Conservation (phyloP, 306 rosid species). For the Argentina anserina region DNA sequence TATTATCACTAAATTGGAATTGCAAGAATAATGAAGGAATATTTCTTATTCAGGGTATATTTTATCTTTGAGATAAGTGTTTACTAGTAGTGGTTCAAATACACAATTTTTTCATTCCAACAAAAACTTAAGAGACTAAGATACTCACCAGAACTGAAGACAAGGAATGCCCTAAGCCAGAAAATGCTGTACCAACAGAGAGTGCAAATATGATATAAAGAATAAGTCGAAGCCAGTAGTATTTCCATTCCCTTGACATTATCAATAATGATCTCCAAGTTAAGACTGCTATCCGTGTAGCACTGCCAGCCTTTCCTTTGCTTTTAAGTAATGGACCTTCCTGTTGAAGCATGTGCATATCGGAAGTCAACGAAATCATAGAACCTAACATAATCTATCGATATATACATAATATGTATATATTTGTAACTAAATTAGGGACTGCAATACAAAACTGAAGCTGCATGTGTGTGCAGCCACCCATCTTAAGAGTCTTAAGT, state of each 20-base stretch:
- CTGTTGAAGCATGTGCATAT: constrained; percentile 44
- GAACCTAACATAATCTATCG: constrained; percentile 14
- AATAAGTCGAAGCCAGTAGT: constrained; percentile 96
- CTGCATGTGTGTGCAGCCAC: neutral
- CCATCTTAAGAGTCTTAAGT: neutral
- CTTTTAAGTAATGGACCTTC: constrained; percentile 92
- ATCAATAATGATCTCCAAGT: constrained; percentile 95
- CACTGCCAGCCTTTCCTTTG: constrained; percentile 81
- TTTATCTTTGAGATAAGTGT: neutral
- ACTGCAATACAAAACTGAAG: neutral
- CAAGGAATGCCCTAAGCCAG: constrained; percentile 93
- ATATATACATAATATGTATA: neutral
- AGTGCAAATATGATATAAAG: constrained; percentile 82
- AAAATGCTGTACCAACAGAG: constrained; percentile 82
- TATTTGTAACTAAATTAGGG: neutral
- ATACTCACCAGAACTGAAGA: constrained; percentile 88
- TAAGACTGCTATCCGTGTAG: constrained; percentile 78
- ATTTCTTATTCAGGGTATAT: neutral
- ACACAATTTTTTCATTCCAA: too few species aligned
- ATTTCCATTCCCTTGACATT: constrained; percentile 98
- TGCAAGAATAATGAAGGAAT: neutral
- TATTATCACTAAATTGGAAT: neutral
- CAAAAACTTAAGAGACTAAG: too few species aligned
- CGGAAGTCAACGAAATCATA: constrained; percentile 20
- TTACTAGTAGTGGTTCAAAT: neutral